phyloP scores from a whole-genome alignment of 495 filamentous ascomycete genomes.

The Daldinia grandis region DNA sequence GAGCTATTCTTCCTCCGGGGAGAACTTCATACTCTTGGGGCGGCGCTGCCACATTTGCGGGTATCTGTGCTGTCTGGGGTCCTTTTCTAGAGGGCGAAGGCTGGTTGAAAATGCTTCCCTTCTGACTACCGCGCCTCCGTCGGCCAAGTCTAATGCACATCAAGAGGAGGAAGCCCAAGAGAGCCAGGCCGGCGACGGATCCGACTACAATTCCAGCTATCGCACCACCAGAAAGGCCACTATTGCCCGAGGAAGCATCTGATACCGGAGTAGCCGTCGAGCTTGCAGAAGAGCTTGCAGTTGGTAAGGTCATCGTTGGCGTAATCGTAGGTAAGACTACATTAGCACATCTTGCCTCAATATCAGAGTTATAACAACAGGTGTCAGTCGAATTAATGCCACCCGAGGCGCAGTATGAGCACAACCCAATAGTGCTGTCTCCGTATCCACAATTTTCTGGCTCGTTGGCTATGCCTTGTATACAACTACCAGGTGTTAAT shows the following conservation, averaged over 20 bases:
- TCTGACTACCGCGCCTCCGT: constrained; percentile 65
- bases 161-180: constrained; percentile 69
- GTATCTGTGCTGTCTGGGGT: constrained; percentile 46
- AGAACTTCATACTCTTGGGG: constrained; percentile 75
- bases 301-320: constrained; percentile 71
- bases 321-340: constrained; percentile 80
- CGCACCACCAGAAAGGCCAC: constrained; percentile 76
- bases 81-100: constrained; percentile 78
- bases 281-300: constrained; percentile 54
- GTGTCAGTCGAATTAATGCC: constrained; percentile 93
- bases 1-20: constrained; percentile 87
- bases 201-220: constrained; percentile 94
- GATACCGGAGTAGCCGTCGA: constrained; percentile 55
- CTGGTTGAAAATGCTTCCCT: constrained; percentile 80
- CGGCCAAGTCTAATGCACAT: constrained; percentile 67
- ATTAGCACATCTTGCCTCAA: constrained; percentile 70
- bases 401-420: constrained; percentile 82
- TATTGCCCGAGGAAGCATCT: constrained; percentile 30
- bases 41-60: constrained; percentile 43
- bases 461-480: constrained; percentile 81
- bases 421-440: constrained; percentile 82
- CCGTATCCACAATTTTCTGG: constrained; percentile 87
- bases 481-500: constrained; percentile 73
- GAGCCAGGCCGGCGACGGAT: constrained; percentile 72
- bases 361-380: constrained; percentile 87